Evolutionary conservation across 2,329 filamentous ascomycete genomes (phyloP), one percentile per base, ranked within the genome.

Genomic region (Chrysoporthe cubensis): DNA sequence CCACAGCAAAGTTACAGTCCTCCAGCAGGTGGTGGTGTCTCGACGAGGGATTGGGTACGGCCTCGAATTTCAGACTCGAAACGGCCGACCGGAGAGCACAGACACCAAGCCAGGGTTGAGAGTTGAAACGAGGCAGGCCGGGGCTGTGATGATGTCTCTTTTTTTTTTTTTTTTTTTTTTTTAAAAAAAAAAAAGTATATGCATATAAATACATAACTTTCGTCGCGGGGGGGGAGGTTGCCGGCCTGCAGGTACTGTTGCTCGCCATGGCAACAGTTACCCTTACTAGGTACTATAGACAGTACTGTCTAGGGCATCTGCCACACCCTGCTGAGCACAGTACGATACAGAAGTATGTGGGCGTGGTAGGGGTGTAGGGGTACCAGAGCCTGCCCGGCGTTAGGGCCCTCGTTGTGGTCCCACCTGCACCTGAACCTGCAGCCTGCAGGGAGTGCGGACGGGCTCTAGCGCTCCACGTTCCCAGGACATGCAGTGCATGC

Each of bases 381-480:
- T 9, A 9, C 37, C 37, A 40, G 37, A 40, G 37, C 37, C 37
- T 40, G 7, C 9, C 37, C 9, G 37, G 4, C 37, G 37, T 40
- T 40, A 54, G 50, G 50, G 50, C 50, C 50, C 50, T 34, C 14
- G 50, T 34, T 54, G 50, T 11, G 11, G 50, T 13, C 21, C 50
- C 50, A 54, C 50, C 32, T 26, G 50, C 32, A 54, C 50, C 50
- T 54, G 50, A 32, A 32, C 21, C 50, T 60, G 57, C 57, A 59
- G 57, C 34, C 57, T 59, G 57, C 57, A 59, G 57, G 37, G 57
- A 59, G n/a, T 59, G 57, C 57, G 40, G 57, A 59, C 18, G 37
- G 18, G 57, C 37, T 59, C 9, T 42, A 59, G 57, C 54, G 37
- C 18, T 21, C 54, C 48, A 50, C n/a, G 46, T 26, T 50, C n/a